phyloP scores from a whole-genome alignment of 139 green algal genomes.

The Edaphochlamys debaryana region DNA sequence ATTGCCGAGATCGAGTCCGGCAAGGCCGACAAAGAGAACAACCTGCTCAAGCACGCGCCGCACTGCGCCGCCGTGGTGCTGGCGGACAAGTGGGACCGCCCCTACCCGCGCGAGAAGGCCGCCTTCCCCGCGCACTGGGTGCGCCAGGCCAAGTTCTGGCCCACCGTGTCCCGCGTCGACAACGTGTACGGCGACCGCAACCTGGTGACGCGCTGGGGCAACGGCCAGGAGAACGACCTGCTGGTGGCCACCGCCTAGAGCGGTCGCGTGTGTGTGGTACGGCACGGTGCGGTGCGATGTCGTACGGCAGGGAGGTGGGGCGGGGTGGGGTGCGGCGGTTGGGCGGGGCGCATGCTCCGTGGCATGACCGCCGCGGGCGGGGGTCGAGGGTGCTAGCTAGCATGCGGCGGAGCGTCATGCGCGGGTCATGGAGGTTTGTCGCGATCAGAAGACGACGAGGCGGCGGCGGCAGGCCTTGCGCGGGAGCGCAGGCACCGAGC shows the following conservation, averaged over 20 bases:
- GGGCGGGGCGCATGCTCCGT: too few species aligned
- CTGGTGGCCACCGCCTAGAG: constrained; percentile 40
- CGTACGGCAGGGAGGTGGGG: too few species aligned
- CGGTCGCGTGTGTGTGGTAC: too few species aligned
- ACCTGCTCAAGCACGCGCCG: constrained; percentile 94
- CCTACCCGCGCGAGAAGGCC: constrained; percentile 91
- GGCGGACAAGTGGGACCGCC: constrained; percentile 88
- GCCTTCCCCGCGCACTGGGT: constrained; percentile 95
- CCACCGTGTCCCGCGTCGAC: constrained; percentile 90
- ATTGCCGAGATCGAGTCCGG: constrained; percentile 90
- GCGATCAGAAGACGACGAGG: too few species aligned
- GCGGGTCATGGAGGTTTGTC: too few species aligned
- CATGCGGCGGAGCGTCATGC: too few species aligned
- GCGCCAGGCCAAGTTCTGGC: constrained; percentile 97
- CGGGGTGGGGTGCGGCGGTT: too few species aligned
- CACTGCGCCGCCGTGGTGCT: constrained; percentile 84
- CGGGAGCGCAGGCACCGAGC: too few species aligned
- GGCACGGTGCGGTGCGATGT: too few species aligned
- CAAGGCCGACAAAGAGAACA: constrained; percentile 80
- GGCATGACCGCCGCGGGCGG: too few species aligned
- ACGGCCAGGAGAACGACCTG: constrained; percentile 32
- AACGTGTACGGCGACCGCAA: constrained; percentile 98
- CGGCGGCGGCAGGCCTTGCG: too few species aligned
- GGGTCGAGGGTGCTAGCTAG: too few species aligned
- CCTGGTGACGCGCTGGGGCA: constrained; percentile 63